Percentiles rank a stretch among this genome's conserved stretches.
Evolutionary conservation across 192 early-diverging fungal species (phyloP).

Genomic region (Phycomyces blakesleeanus): DNA sequence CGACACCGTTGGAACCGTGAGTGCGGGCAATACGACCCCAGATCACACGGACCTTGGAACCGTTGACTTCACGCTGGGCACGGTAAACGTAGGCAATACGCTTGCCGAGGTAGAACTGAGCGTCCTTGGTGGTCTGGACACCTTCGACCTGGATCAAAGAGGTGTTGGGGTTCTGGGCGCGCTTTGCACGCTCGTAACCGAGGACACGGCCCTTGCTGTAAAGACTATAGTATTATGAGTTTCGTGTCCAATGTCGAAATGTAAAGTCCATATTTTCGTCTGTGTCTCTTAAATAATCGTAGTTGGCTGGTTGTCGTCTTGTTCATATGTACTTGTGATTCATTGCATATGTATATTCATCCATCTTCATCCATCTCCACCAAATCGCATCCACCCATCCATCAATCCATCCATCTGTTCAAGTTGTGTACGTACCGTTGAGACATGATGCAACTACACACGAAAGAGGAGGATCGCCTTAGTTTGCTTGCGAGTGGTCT

Average conservation of each 20-base stretch:
- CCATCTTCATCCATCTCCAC: background rate
- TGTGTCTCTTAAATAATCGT: background rate
- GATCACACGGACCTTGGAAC: slow-evolving; percentile 93
- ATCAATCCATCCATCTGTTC: background rate
- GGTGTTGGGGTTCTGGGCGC: slow-evolving; percentile 86
- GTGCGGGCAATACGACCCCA: slow-evolving; percentile 95
- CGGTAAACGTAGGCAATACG: slow-evolving; percentile 97
- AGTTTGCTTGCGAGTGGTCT: background rate
- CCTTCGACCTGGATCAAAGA: slow-evolving; percentile 93
- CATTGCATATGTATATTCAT: background rate
- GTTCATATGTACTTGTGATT: background rate
- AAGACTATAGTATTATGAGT: slow-evolving; percentile 62
- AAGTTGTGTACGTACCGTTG: background rate
- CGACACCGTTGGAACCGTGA: slow-evolving; percentile 95
- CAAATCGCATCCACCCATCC: background rate
- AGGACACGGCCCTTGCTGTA: slow-evolving; percentile 97
- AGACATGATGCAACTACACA: slow-evolving; percentile 5
- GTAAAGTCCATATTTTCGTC: background rate
- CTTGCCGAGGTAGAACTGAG: slow-evolving; percentile 98
- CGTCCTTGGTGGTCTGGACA: slow-evolving; percentile 84
- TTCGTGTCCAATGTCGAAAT: background rate
- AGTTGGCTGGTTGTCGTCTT: background rate
- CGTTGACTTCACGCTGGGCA: slow-evolving; percentile 81
- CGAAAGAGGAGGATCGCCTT: background rate
- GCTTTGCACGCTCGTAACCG: slow-evolving; percentile 92